Conservation (phyloP, 2,329 filamentous ascomycete species). For the Stagonosporopsis tanaceti region DNA sequence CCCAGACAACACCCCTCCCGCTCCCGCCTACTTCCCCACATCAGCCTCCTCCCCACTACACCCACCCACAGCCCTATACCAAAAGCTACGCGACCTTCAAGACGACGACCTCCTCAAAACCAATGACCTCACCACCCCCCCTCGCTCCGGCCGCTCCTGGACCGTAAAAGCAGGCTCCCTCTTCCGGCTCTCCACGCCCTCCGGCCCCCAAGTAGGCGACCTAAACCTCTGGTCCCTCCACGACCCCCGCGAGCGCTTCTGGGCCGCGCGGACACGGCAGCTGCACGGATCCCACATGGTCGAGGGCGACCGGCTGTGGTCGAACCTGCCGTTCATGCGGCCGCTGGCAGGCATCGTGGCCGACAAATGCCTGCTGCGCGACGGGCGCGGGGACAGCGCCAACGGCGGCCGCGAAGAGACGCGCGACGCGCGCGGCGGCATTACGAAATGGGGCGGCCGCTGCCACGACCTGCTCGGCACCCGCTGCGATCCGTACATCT, state of each 20-base stretch:
- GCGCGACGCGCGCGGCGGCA: constrained; percentile 55
- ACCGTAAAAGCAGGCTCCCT: constrained; percentile 72
- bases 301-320: constrained; percentile 79
- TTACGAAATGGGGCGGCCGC: constrained; percentile 68
- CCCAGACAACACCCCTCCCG: constrained; percentile 27
- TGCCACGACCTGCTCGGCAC: constrained; percentile 84
- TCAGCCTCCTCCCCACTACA: constrained; percentile 39
- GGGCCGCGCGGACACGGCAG: constrained; percentile 80
- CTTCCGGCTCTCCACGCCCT: constrained; percentile 76
- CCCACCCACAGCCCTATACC: constrained; percentile 44
- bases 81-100: constrained; percentile 27
- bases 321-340: constrained; percentile 76
- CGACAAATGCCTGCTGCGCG: constrained; percentile 64
- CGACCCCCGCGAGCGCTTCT: constrained; percentile 82
- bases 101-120: constrained; percentile 20
- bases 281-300: constrained; percentile 79
- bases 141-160: constrained; percentile 78
- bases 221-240: constrained; percentile 81
- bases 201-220: constrained; percentile 81
- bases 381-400: constrained; percentile 18
- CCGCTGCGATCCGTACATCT: constrained; percentile 85
- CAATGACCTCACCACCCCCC: constrained; percentile 63
- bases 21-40: constrained; percentile 50
- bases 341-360: constrained; percentile 73
- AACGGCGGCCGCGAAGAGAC: constrained; percentile 46